phyloP scores from a whole-genome alignment of 2,329 filamentous ascomycete genomes.

The Fusarium keratoplasticum region DNA sequence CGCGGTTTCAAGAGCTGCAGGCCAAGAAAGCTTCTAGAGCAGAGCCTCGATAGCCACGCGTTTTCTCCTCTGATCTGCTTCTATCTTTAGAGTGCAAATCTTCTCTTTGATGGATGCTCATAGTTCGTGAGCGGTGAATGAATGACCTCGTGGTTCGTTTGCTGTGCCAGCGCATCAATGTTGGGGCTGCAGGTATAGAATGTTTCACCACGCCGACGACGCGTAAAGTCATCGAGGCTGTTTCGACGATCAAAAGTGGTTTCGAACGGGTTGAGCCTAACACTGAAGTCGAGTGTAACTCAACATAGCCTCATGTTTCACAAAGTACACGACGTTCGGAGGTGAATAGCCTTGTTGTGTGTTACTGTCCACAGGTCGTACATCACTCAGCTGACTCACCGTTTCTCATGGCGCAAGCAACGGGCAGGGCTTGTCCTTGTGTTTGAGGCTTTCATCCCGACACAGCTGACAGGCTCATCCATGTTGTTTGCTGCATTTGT shows the following conservation, averaged over 20 bases:
- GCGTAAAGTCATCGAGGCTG: not conserved
- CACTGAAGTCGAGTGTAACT: not conserved
- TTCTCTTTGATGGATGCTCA: not conserved
- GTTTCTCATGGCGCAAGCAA: not conserved
- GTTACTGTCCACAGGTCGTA: not conserved
- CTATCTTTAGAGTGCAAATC: constrained; percentile 12
- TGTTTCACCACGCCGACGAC: not conserved
- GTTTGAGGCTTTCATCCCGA: not conserved
- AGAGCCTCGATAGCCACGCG: constrained; percentile 37
- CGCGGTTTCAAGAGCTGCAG: constrained; percentile 12
- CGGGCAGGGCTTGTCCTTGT: not conserved
- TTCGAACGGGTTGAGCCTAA: not conserved
- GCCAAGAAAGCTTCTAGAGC: not conserved
- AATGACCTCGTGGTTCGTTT: not conserved
- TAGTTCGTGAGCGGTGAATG: not conserved
- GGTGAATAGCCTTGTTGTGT: not conserved
- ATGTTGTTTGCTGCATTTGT: not conserved
- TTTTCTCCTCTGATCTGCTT: constrained; percentile 4
- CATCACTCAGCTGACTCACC: not conserved
- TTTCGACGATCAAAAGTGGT: not conserved
- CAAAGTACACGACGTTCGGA: not conserved
- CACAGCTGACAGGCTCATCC: not conserved
- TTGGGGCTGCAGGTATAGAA: not conserved
- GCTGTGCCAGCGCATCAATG: not conserved
- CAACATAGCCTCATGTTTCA: not conserved